A percentile compares a stretch with the other conserved stretches of the same genome.
Evolutionary conservation across 2,329 filamentous ascomycete species (phyloP).

Genomic region (Aspergillus thermomutatus): DNA sequence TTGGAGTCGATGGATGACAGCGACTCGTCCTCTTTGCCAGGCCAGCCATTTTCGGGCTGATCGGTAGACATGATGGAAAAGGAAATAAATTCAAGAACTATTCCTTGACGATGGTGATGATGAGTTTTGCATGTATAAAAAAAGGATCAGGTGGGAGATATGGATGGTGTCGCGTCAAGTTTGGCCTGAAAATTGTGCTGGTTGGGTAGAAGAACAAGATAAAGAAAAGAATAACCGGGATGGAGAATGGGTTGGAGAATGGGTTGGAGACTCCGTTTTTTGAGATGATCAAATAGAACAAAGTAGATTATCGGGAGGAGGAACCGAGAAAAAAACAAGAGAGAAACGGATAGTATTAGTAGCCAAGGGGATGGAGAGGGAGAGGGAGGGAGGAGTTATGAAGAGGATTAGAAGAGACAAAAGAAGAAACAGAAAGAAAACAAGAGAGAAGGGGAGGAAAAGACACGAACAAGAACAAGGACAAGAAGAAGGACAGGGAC

Average conservation of each 20-base stretch:
- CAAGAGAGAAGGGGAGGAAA: constrained; percentile 7
- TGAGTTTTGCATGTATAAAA: not conserved
- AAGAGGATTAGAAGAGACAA: constrained; percentile 12
- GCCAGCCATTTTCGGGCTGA: constrained; percentile 21
- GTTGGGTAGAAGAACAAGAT: constrained; percentile 3
- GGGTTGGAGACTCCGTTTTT: not conserved
- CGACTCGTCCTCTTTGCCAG: constrained; percentile 25
- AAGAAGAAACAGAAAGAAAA: constrained; percentile 10
- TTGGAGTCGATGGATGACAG: constrained; percentile 18
- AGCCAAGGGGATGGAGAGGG: constrained; percentile 6
- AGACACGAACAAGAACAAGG: constrained; percentile 12
- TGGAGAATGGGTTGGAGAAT: not conserved
- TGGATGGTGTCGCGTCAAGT: not conserved
- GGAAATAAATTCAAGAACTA: constrained; percentile 4
- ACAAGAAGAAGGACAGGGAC: constrained; percentile 17
- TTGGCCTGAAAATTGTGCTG: not conserved
- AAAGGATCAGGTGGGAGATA: not conserved
- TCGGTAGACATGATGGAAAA: constrained; percentile 31
- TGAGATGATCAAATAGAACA: not conserved
- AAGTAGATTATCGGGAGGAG: not conserved
- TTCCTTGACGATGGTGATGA: not conserved
- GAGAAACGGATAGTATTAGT: constrained; percentile 10
- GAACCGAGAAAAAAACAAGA: constrained; percentile 11
- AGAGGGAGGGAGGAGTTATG: constrained; percentile 8
- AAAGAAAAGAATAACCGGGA: no score